Evolutionary conservation across 352 stramenopile genomes (phyloP), one percentile per base, ranked within the genome.

Genomic region (Pythium sukuiense): DNA sequence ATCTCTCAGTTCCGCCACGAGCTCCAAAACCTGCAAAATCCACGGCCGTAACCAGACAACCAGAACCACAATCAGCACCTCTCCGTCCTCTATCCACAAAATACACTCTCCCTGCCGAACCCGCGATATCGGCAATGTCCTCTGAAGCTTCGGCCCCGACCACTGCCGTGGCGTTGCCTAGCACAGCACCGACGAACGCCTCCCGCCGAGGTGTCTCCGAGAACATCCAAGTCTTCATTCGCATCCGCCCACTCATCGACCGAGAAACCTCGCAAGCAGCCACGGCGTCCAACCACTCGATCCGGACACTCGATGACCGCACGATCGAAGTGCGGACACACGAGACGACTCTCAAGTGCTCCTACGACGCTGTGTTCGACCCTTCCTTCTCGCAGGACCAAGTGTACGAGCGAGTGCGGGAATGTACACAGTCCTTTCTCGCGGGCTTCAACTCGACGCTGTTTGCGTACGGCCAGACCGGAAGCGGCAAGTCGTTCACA

Each of bases 401-500:
- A 63, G 85, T 95, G 18, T 95, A 95, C 63, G 82, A 89, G 6
- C 79, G 78, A 35, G 87, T 93, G 8, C 76, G 70, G 0, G 85
- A 95, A 55, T 93, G 87, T 49, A 93, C 83, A 8, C 78, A 90
- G 55, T 83, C 82, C 11, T 94, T 94, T 53, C 76, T 95, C 9
- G 62, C 87, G 14, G 87, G 87, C 1, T 95, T 93, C 71, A 95
- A 95, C 68, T 82, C 87, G 14, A 95, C 87, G 12, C 71, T 93
- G 27, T 95, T 95, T 41, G 87, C 87, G 11, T 95, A 95, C 54
- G 85, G 87, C 9, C 87, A 95, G 41, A 95, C 87, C 1, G 87
- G 87, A 18, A 92, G 80, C 59, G 87, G 87, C 46, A 95, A 95
- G 72, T 92, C 87, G 20, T 94, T 92, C 63, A 95, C 87, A 24